Base-by-base conservation (phyloP, 768 basidiomycete species). In the Amanita subjunquillea region DNA sequence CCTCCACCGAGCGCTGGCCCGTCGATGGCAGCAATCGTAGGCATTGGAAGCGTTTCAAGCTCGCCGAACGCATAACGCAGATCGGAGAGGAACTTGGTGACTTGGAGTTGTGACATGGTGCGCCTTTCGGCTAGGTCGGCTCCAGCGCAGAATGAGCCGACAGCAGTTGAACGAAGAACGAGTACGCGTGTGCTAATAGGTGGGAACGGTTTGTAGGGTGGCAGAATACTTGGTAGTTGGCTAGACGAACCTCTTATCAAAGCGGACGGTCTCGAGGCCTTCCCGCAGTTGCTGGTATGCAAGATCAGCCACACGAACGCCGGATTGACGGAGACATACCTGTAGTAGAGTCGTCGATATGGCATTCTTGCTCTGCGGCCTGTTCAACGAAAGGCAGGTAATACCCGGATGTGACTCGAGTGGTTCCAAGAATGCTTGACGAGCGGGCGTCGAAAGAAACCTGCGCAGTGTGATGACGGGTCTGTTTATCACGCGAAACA, bases 1-100 rank as follows among this genome's bases (percentile, higher is more conserved):
- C 93, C 93, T n/a, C 93, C 93, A 8, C 93, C 93, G 0, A 97
- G 74, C 7, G 93, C 93, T 17, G 89, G 90, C 0, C 93, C 93
- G 63, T 96, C 93, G 39, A 97, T 87, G 4, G 92, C 91, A 34
- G 87, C 87, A 52, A 96, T 87, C 13, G 91, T 94, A 3, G 93
- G 93, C 71, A 94, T 79, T 4, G 87, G 85, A 32, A 95, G 70
- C 38, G 74, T 72, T 67, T 93, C 91, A n/a, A 97, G 77, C 60
- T 78, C 79, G 27, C 77, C 74, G 38, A 97, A 67, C 7, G 88
- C 77, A 37, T 72, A 70, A 27, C 93, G 79, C 22, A 96, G 72
- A 58, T 86, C 82, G 46, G 73, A 67, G 43, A 96, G 83, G 68
- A 95, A 96, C 59, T 75, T 79, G 60, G 78, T 69, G 36, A 95